Conservation (phyloP, 2,329 filamentous ascomycete species). For the Diaporthe capsici region DNA sequence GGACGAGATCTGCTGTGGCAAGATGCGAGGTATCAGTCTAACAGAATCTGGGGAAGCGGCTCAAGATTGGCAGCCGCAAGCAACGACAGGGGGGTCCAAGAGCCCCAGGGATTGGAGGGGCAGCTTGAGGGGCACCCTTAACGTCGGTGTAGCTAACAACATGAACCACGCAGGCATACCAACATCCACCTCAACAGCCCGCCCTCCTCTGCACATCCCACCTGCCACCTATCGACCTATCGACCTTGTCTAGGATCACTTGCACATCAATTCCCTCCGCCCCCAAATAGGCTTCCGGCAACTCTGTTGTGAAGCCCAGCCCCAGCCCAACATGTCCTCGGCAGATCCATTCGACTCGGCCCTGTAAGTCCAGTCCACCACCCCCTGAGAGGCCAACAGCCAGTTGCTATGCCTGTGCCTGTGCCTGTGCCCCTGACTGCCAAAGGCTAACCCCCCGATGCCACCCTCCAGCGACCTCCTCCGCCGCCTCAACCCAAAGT, state of each 20-base stretch:
- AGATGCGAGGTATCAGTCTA: conserved; percentile 28
- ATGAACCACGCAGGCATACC: conserved; percentile 14
- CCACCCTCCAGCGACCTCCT: conserved; percentile 84
- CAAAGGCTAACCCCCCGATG: conserved; percentile 32
- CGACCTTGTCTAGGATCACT: conserved; percentile 9
- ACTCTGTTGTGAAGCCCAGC: conserved; percentile 11
- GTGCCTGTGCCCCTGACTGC: conserved; percentile 16
- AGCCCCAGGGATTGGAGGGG: conserved; percentile 40
- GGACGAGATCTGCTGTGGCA: conserved; percentile 13
- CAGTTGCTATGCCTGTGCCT: neutral
- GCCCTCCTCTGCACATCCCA: neutral
- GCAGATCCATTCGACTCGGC: conserved; percentile 82
- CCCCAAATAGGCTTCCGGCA: neutral
- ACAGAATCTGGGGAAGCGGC: conserved; percentile 36
- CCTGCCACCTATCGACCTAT: neutral
- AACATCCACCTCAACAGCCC: conserved; percentile 17
- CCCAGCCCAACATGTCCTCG: conserved; percentile 57
- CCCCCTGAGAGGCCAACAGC: conserved; percentile 27
- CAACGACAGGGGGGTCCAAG: conserved; percentile 33
- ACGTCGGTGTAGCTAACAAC: conserved; percentile 42
- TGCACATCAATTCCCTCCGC: neutral
- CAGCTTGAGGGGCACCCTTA: conserved; percentile 37
- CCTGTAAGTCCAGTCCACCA: conserved; percentile 67
- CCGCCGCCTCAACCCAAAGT: conserved; percentile 94
- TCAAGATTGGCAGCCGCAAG: conserved; percentile 31